Base-by-base conservation (phyloP, 108 stramenopile genomes). In the Phaeodactylum tricornutum region DNA sequence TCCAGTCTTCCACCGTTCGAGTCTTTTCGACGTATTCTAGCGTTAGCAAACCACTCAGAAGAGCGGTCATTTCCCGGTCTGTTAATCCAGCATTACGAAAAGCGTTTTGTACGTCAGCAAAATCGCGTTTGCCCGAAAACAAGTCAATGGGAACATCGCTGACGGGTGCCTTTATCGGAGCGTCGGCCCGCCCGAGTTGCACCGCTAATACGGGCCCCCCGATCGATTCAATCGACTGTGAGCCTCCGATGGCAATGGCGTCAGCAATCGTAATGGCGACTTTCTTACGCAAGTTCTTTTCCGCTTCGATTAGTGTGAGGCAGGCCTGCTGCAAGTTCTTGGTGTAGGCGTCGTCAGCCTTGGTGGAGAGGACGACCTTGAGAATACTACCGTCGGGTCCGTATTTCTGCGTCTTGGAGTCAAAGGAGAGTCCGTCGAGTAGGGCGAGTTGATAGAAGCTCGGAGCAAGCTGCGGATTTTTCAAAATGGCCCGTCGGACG, bases 31-130 rank as follows among this genome's bases (percentile, higher is more conserved):
- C 81, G 7, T 43, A 29, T 37, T 91, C 72, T n/a, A 91, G 46
- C 4, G 77, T 79, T 19, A 77, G 39, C 26, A 91, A 45, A 36
- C 69, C 78, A 30, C 74, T 77, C 59, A 91, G 28, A n/a, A 91
- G 50, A 0, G 82, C 84, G 21, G 79, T 79, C 82, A 84, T 85
- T 62, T 91, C 88, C 15, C 88, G 81, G 26, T 91, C 88, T 12
- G 88, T 84, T 50, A 91, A 40, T 8, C 88, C 88, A 8, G 81
- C 55, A 16, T 50, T 60, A 3, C 45, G 58, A 53, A 91, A 91
- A 25, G 72, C 67, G 3, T 55, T 59, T 21, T 33, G 47, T 7
- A 86, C 75, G 43, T 73, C 63, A 20, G 50, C 23, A 20, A 45
- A 28, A 14, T 64, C 49, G 30, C 51, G 50, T 24, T 71, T 78